Evolutionary conservation across 2,329 filamentous ascomycete species (phyloP), one percentile per base, ranked within the genome.

Genomic region (Fusarium sp.): DNA sequence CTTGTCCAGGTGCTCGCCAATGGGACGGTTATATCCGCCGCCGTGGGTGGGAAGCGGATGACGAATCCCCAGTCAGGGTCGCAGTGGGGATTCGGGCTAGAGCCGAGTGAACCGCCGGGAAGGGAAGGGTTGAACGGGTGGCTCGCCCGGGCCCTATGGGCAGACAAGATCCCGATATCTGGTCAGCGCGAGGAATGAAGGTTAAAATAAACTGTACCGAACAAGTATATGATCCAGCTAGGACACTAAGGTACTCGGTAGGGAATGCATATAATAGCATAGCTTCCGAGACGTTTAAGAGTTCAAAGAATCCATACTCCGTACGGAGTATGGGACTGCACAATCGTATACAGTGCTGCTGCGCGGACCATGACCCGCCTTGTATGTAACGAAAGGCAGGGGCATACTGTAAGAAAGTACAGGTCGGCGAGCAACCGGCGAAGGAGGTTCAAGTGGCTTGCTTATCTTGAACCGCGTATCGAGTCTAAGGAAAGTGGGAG

Each of bases 51-150:
- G 70, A 72, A 57, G 75, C 62, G 61, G 73, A 75, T 77, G 76
- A 78, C 73, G 76, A 78, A 70, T 77, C 73, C 71, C 69, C 69
- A 71, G 73, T 75, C 74, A 72, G 73, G 69, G 77, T 73, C 64
- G 66, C 50, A 72, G 73, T 78, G 78, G 76, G 69, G 71, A 72
- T 74, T 79, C 75, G 76, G 77, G 74, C 75, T 78, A 71, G 73
- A 80, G 78, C 80, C 80, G 80, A 80, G 72, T 74, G 74, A 79
- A 77, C 75, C 76, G 77, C 78, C 77, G 73, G 70, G 73, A 75
- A 74, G 73, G 64, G 73, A 72, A 68, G 72, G 68, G 67, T 60
- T 71, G 63, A 47, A 55, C 55, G 64, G 71, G 57, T 62, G 66
- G 68, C 65, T 71, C 58, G 57, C 70, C 61, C 60, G 73, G 72